phyloP scores from a whole-genome alignment of 257 asterid genomes.

The Gardenia jasminoides region DNA sequence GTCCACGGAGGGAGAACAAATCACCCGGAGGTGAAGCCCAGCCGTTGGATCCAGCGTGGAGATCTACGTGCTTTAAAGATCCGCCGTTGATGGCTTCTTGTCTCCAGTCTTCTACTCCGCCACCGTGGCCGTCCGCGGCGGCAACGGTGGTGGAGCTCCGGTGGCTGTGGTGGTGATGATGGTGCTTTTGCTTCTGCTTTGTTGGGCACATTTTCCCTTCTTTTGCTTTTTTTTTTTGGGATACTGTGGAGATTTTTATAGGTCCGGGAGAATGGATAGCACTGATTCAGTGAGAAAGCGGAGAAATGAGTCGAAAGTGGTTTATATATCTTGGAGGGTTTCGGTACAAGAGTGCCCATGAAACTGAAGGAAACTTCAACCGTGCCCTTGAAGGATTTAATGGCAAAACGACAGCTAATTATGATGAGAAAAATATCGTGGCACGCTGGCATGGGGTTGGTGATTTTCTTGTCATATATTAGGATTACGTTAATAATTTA shows the following conservation, averaged over 20 bases:
- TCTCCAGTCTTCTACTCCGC: constrained; percentile 50
- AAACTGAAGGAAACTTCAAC: constrained; percentile 1
- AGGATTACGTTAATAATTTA: no score
- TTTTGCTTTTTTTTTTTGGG: background rate
- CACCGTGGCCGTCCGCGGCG: constrained; percentile 16
- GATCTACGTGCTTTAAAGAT: constrained; percentile 70
- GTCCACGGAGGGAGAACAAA: constrained; percentile 64
- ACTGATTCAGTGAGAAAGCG: background rate
- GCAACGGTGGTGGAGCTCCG: constrained; percentile 28
- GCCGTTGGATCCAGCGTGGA: constrained; percentile 70
- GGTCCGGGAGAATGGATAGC: background rate
- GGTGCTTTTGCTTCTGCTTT: constrained; percentile 54
- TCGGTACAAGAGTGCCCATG: background rate
- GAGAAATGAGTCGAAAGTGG: background rate
- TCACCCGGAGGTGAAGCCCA: constrained; percentile 98
- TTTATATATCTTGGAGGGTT: background rate
- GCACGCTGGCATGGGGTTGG: constrained; percentile 5
- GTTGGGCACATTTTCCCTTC: constrained; percentile 45
- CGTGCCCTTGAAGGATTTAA: background rate
- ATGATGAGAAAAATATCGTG: constrained; percentile 2
- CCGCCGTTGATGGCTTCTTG: constrained; percentile 64
- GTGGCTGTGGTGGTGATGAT: constrained; percentile 18
- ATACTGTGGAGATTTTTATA: background rate
- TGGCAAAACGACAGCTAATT: constrained; percentile 15
- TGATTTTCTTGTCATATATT: no score